Evolutionary conservation across 441 rosid species (phyloP), one percentile per base, ranked within the genome.

Genomic region (Capsella rubella): DNA sequence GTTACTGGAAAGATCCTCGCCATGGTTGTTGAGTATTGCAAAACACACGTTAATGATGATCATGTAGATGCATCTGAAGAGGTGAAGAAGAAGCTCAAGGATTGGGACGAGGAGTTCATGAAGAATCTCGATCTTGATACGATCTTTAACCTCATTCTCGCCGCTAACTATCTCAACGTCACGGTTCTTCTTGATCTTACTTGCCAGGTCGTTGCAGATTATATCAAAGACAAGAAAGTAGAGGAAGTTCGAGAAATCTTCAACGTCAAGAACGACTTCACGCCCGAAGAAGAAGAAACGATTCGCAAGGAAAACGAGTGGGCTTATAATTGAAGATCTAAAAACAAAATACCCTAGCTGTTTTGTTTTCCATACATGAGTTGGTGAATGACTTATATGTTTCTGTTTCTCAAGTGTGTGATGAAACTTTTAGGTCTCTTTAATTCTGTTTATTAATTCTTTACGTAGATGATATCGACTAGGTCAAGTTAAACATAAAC

Each of bases 151-250:
- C 62, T 85, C 3, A 12, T 79, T 16, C 68, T 83, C 71, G 86
- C 87, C 13, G 87, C 87, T 2, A 80, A 83, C 69, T 83, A 78
- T 62, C 74, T 85, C 29, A 76, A 78, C 25, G 25, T 58, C 42
- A 80, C 72, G 71, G 40, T 1, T 53, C 70, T 83, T 83, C 77
- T 82, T 54, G 77, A 82, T 56, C 67, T 85, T 15, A 55, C 79
- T 45, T 80, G 80, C 76, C 81, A 74, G 52, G 67, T 71, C 2
- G 68, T 85, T 67, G 85, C 85, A 1, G 84, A 85, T 75, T 6
- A 47, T 72, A 85, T 85, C 21, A 76, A 77, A 66, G 80, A 84
- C 21, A 78, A 53, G 34, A 13, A 56, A 0, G 66, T 63, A 0
- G 80, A 83, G 37, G 84, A 83, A 62, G 42, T 85, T 32, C 79